Percentiles rank a stretch among this genome's conserved stretches.
Conservation (phyloP, 345 rosid genomes). For the Camelina sativa region DNA sequence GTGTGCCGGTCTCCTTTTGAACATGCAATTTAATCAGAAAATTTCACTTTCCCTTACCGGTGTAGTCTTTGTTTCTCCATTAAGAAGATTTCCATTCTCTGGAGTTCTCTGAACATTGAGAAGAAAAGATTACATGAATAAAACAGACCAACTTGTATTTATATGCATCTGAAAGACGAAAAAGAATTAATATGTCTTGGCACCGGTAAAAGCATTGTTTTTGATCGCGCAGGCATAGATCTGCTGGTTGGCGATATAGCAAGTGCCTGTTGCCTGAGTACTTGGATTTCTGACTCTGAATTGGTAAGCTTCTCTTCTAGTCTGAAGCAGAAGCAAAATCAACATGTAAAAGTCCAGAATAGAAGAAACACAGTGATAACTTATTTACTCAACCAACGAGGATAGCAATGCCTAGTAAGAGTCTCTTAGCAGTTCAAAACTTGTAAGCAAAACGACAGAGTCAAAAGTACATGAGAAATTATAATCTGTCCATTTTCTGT, state of each 20-base stretch:
- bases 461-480: slow-evolving; percentile 1
- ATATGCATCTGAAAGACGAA: slow-evolving; percentile 13
- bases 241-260: slow-evolving; percentile 93
- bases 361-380: neutral
- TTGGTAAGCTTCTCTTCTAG: slow-evolving; percentile 95
- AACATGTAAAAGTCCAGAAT: slow-evolving; percentile 26
- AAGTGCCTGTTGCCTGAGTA: slow-evolving; percentile 96
- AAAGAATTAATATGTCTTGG: slow-evolving; percentile 3
- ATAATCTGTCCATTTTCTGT: slow-evolving; percentile 3
- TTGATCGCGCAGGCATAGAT: slow-evolving; percentile 68
- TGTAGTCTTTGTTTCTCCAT: slow-evolving; percentile 73
- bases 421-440: slow-evolving; percentile 15
- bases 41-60: slow-evolving; percentile 52
- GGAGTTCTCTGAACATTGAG: slow-evolving; percentile 80
- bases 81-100: slow-evolving; percentile 68
- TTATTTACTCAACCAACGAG: slow-evolving; percentile 4
- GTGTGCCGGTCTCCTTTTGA: neutral
- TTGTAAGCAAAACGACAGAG: slow-evolving; percentile 13
- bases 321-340: slow-evolving; percentile 53
- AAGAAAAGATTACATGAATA: slow-evolving; percentile 38
- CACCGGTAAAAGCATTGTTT: slow-evolving; percentile 78
- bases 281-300: slow-evolving; percentile 97
- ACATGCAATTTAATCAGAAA: neutral
- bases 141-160: slow-evolving; percentile 26
- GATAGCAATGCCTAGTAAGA: slow-evolving; percentile 20